phyloP scores from a whole-genome alignment of 2,329 filamentous ascomycete species.

The Aspergillus costaricaensis region DNA sequence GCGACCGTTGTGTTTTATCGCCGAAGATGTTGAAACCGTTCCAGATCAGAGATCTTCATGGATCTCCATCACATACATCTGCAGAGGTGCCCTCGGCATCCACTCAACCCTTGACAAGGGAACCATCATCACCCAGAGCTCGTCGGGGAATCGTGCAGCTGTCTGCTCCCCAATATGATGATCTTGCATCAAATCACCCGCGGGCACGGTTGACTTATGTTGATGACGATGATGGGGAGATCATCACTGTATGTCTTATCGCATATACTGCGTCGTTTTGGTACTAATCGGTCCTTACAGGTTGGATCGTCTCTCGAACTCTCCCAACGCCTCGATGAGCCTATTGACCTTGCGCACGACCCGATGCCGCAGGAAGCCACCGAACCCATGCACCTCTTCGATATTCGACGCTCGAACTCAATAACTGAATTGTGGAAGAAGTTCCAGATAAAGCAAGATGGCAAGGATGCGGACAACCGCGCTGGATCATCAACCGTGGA shows the following conservation, averaged over 20 bases:
- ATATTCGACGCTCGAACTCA: conserved; percentile 45
- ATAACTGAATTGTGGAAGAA: conserved; percentile 43
- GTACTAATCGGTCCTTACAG: conserved; percentile 29
- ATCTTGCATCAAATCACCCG: conserved; percentile 43
- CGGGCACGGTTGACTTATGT: conserved; percentile 46
- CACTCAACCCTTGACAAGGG: not conserved
- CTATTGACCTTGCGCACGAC: conserved; percentile 22
- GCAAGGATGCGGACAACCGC: not conserved
- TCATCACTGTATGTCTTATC: conserved; percentile 43
- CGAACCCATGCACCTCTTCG: conserved; percentile 48
- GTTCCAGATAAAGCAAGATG: conserved; percentile 26
- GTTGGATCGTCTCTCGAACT: conserved; percentile 52
- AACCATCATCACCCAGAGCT: not conserved
- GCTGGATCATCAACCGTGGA: conserved; percentile 1
- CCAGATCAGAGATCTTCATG: conserved; percentile 41
- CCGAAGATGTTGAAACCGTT: conserved; percentile 44
- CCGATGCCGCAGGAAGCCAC: conserved; percentile 14
- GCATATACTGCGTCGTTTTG: not conserved
- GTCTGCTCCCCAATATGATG: conserved; percentile 46
- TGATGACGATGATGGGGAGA: conserved; percentile 50
- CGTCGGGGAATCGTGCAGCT: conserved; percentile 40
- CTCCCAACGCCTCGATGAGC: conserved; percentile 48
- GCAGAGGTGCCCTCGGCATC: conserved; percentile 17
- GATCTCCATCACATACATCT: conserved; percentile 20
- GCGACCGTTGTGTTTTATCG: conserved; percentile 13